A percentile compares a stretch with the other conserved stretches of the same genome.
Evolutionary conservation across 2,329 filamentous ascomycete genomes (phyloP).

Genomic region (Hypoxylon sp.): DNA sequence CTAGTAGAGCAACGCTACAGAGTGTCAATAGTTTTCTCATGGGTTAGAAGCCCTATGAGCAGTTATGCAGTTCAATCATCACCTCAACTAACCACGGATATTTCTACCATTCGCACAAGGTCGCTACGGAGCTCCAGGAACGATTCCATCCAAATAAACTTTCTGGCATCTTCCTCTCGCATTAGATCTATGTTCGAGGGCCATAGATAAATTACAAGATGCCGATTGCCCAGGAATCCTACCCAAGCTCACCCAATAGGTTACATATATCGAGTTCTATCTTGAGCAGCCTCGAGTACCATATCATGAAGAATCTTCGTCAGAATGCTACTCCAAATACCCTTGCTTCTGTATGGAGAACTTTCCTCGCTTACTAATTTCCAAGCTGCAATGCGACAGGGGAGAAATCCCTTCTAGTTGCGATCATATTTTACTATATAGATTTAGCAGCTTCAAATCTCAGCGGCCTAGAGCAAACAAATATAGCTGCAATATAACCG

Average conservation of each 20-base stretch:
- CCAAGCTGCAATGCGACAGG: background rate
- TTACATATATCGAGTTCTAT: background rate
- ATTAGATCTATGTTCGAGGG: background rate
- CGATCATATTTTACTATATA: background rate
- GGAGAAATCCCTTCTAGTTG: background rate
- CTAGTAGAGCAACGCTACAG: constrained; percentile 86
- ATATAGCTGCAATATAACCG: background rate
- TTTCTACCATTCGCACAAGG: background rate
- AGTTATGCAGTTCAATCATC: background rate
- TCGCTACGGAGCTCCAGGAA: background rate
- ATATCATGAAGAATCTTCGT: background rate
- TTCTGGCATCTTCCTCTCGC: background rate
- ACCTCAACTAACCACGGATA: background rate
- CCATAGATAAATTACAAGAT: background rate
- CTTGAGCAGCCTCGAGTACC: background rate
- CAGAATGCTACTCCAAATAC: background rate
- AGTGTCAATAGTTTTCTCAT: constrained; percentile 94
- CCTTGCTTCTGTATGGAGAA: background rate
- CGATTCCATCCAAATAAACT: background rate
- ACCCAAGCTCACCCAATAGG: background rate
- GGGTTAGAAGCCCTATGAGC: constrained; percentile 54
- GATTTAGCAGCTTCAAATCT: background rate
- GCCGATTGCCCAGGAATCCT: background rate
- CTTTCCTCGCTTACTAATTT: background rate
- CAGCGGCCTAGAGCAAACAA: too few relatives aligned